phyloP scores from a whole-genome alignment of 306 rosid species.

The Quercus dentata region DNA sequence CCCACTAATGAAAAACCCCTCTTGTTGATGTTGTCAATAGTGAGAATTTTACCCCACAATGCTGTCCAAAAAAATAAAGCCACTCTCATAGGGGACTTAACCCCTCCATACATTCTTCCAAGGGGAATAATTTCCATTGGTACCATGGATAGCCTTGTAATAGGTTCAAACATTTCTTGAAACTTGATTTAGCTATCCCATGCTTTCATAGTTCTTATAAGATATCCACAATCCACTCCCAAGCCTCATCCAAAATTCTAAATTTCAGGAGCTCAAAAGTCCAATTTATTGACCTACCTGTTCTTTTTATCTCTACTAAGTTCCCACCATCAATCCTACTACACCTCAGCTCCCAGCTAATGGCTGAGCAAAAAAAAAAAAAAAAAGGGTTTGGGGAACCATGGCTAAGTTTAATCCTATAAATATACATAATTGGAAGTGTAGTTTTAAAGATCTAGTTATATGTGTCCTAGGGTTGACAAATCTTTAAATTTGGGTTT shows the following conservation, averaged over 20 bases:
- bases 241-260: background rate
- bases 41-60: too few species aligned
- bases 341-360: background rate
- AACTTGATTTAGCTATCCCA: background rate
- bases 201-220: background rate
- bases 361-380: too few species aligned
- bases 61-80: too few species aligned
- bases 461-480: too few species aligned
- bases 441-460: too few species aligned
- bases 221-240: background rate
- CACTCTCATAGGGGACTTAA: too few species aligned
- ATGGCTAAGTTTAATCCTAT: background rate
- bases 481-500: too few species aligned
- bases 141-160: too few species aligned
- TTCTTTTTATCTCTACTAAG: background rate
- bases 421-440: background rate
- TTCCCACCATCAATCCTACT: background rate
- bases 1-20: too few species aligned
- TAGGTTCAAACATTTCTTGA: background rate
- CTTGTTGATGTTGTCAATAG: too few species aligned
- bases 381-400: background rate
- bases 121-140: too few species aligned
- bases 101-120: too few species aligned
- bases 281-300: background rate
- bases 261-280: background rate